Conservation (phyloP, 2,329 filamentous ascomycete species). For the Xylaria sp. region DNA sequence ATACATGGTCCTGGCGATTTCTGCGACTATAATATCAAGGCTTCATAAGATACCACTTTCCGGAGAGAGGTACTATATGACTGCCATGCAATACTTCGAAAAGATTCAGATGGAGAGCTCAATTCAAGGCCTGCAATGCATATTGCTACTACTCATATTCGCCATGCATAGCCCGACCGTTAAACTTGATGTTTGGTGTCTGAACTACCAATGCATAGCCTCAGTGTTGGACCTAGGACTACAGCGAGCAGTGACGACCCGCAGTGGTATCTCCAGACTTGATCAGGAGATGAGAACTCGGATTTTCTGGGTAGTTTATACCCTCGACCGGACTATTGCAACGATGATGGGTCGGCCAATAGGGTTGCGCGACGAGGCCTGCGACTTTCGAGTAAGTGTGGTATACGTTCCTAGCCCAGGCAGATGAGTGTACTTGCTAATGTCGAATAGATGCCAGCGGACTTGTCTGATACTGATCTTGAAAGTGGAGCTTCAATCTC, state of each 20-base stretch:
- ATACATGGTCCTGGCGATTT: slow-evolving; percentile 64
- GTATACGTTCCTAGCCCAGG: neutral
- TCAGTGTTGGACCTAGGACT: slow-evolving; percentile 62
- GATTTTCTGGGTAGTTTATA: slow-evolving; percentile 65
- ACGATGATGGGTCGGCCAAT: slow-evolving; percentile 68
- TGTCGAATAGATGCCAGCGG: slow-evolving; percentile 30
- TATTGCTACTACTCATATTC: slow-evolving; percentile 59
- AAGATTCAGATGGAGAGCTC: slow-evolving; percentile 60
- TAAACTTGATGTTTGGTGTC: slow-evolving; percentile 62
- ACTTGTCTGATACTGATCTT: slow-evolving; percentile 39
- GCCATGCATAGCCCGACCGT: slow-evolving; percentile 61
- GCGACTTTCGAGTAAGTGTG: slow-evolving; percentile 57
- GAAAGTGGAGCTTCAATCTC: slow-evolving; percentile 1
- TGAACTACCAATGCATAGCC: slow-evolving; percentile 66
- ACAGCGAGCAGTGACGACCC: slow-evolving; percentile 59
- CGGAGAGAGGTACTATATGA: slow-evolving; percentile 60
- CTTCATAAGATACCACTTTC: slow-evolving; percentile 57
- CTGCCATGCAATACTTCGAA: slow-evolving; percentile 60
- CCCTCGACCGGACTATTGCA: slow-evolving; percentile 61
- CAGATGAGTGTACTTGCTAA: neutral
- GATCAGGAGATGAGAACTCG: slow-evolving; percentile 65
- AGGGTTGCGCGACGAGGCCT: slow-evolving; percentile 64
- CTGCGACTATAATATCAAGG: slow-evolving; percentile 57
- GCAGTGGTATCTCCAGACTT: slow-evolving; percentile 56
- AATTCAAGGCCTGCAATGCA: slow-evolving; percentile 59